These are phyloP conservation scores for Xylaria sp. DNA, from an alignment of 2,329 filamentous ascomycete species.

Conservation along the genomic window DNA sequence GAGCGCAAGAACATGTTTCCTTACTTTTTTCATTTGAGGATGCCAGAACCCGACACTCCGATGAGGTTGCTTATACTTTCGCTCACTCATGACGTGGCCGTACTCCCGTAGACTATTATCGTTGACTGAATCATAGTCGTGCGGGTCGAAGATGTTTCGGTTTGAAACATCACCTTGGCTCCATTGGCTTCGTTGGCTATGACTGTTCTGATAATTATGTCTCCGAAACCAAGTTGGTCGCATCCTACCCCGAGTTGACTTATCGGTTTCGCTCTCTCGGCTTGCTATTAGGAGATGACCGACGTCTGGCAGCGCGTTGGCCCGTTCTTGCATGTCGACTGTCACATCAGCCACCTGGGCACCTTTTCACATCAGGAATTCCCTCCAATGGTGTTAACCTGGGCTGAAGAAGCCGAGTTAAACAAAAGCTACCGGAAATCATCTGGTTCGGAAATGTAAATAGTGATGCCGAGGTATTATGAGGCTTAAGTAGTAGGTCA, in stretches of 20 bases:
- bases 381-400: neutral
- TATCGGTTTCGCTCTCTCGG: slow-evolving; percentile 11
- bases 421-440: neutral
- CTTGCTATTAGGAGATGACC: slow-evolving; percentile 30
- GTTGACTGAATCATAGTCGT: slow-evolving; percentile 29
- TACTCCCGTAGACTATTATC: slow-evolving; percentile 23
- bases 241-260: neutral
- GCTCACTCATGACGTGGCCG: neutral
- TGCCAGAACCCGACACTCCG: slow-evolving; percentile 44
- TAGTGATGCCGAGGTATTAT: neutral
- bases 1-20: slow-evolving; percentile 33
- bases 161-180: slow-evolving; percentile 26
- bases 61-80: slow-evolving; percentile 27
- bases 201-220: slow-evolving; percentile 9
- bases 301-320: slow-evolving; percentile 19
- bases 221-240: neutral
- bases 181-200: neutral
- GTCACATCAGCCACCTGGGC: neutral
- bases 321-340: neutral
- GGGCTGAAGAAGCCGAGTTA: neutral
- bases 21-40: slow-evolving; percentile 38
- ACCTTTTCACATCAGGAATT: neutral
- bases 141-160: slow-evolving; percentile 20
- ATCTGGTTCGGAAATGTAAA: neutral
- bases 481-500: neutral